Conservation (phyloP, 2,329 filamentous ascomycete genomes). For the Penicillium sp. region DNA sequence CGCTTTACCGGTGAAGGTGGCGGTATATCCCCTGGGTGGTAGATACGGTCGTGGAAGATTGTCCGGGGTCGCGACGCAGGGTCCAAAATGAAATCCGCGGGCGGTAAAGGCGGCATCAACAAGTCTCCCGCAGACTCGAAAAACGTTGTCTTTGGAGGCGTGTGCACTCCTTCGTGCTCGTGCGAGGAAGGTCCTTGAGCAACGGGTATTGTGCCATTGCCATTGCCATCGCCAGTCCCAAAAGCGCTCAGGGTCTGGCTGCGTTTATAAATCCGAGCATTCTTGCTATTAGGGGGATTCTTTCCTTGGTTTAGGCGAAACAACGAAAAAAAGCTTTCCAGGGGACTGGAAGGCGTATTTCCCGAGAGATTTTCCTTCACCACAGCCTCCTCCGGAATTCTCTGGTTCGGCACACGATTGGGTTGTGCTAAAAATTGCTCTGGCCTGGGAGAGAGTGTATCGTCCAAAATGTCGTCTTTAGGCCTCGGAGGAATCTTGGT, state of each 20-base stretch:
- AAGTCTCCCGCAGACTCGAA: constrained; percentile 94
- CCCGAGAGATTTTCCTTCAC: constrained; percentile 18
- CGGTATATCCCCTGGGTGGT: constrained; percentile 90
- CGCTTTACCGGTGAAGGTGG: constrained; percentile 59
- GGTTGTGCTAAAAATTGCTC: constrained; percentile 21
- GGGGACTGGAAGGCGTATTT: constrained; percentile 48
- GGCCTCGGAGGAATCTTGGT: constrained; percentile 17
- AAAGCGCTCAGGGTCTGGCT: constrained; percentile 66
- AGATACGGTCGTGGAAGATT: constrained; percentile 95
- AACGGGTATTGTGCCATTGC: constrained; percentile 26
- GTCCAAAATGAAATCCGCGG: constrained; percentile 77
- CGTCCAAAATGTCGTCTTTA: constrained; percentile 5
- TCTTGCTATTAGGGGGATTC: constrained; percentile 43
- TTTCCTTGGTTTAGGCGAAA: constrained; percentile 63
- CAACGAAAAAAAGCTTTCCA: constrained; percentile 68
- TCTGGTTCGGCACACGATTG: constrained; percentile 13
- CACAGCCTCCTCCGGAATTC: constrained; percentile 6
- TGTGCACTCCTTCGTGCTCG: constrained; percentile 54
- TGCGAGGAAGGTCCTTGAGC: constrained; percentile 52
- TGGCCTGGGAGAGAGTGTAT: constrained; percentile 14
- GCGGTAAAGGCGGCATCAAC: constrained; percentile 82
- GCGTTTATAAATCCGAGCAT: constrained; percentile 67
- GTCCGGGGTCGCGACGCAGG: constrained; percentile 77
- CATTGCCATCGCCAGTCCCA: constrained; percentile 7
- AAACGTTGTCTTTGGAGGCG: constrained; percentile 85